Percentiles rank a stretch among this genome's conserved stretches.
These are phyloP conservation scores for Curvularia spicifera DNA, from an alignment of 2,329 filamentous ascomycete species.

Conservation along the genomic window DNA sequence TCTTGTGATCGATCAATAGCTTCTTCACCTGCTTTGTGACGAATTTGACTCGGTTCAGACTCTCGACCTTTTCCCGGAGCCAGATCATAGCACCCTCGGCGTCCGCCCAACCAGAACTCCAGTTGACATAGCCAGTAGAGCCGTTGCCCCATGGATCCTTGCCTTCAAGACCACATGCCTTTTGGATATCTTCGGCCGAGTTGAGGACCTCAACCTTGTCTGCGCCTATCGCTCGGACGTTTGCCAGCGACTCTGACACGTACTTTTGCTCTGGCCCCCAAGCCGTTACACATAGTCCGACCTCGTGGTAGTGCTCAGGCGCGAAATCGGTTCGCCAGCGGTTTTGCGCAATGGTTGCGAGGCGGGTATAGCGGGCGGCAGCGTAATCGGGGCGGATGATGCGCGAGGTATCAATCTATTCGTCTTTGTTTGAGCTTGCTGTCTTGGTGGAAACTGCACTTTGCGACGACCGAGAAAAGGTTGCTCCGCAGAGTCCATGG, in stretches of 20 bases:
- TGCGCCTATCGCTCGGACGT: slow-evolving; percentile 40
- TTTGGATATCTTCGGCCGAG: slow-evolving; percentile 48
- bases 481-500: not conserved
- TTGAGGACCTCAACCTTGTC: slow-evolving; percentile 52
- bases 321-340: slow-evolving; percentile 71
- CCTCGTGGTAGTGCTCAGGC: slow-evolving; percentile 72
- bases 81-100: slow-evolving; percentile 73
- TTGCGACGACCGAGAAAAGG: not conserved
- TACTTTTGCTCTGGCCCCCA: slow-evolving; percentile 56
- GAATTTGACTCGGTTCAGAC: slow-evolving; percentile 60
- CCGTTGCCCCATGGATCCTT: slow-evolving; percentile 52
- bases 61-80: slow-evolving; percentile 62
- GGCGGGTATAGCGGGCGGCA: slow-evolving; percentile 74
- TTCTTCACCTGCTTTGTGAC: slow-evolving; percentile 57
- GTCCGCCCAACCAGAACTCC: slow-evolving; percentile 79
- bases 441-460: not conserved
- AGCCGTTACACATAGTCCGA: slow-evolving; percentile 70
- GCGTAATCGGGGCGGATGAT: slow-evolving; percentile 80
- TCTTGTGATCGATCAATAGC: slow-evolving; percentile 49
- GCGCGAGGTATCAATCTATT: slow-evolving; percentile 63
- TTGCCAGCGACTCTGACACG: slow-evolving; percentile 46
- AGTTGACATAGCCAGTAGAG: slow-evolving; percentile 75
- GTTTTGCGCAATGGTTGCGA: slow-evolving; percentile 73
- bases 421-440: slow-evolving; percentile 7
- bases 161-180: slow-evolving; percentile 53